Base-by-base conservation (phyloP, 1,284 basidiomycete species). In the Porodaedalea pini region DNA sequence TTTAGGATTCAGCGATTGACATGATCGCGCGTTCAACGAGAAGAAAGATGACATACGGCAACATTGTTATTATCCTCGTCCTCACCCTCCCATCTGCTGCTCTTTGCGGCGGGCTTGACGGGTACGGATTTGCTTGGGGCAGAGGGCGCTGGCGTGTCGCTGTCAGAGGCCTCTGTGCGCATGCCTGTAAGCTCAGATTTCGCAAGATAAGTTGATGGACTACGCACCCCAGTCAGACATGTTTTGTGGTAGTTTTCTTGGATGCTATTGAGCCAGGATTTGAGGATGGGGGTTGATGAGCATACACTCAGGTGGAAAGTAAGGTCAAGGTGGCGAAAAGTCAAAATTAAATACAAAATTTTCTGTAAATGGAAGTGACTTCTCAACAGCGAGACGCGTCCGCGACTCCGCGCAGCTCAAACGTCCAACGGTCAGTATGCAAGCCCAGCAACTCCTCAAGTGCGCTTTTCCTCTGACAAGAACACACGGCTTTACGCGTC, bases 11-110 rank as follows among this genome's bases (percentile, higher is more conserved):
- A 31, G 54, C 17, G 36, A 52, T 47, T 31, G 7, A 29, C 19
- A 31, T 21, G 23, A 54, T 36, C 23, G n/a, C 39, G 34, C 51
- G 8, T 77, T 79, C 64, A 66, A 86, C 84, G 37, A 78, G 80
- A 51, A 83, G 82, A 1, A 64, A 72, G 21, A 76, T 73, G 27
- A 66, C 72, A 59, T 59, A 74, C 73, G 32, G 69, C 68, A 10
- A 73, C 73, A 23, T 67, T 64, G 27, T 68, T 65, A 34, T 87
- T 86, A 2, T 93, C 91, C 66, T 92, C 90, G 67, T 96, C 93
- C 71, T 96, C 93, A 53, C 89, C 93, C 61, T 86, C 89, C 83
- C 87, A 94, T 73, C 88, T 90, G 65, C 25, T 31, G 13, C 74
- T 81, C 69, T 78, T 81, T 60, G 73, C 72, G 25, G 74, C 75